Conservation (phyloP, 1,284 basidiomycete species). For the Trichosporon faecale region DNA sequence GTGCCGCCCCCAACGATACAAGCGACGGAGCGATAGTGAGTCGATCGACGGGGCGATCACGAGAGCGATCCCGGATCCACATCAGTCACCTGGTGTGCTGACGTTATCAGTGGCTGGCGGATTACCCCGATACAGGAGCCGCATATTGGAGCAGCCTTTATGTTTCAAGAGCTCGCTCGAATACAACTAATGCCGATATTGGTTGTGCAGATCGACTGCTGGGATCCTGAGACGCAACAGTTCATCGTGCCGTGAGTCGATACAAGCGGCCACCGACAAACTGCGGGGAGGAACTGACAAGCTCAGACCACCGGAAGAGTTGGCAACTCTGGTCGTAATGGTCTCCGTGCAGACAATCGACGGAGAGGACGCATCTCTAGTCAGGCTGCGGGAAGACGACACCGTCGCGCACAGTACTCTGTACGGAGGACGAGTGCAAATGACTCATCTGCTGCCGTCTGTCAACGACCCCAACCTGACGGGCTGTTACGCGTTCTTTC, state of each 20-base stretch:
- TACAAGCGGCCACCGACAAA: background rate
- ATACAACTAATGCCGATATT: slow-evolving; percentile 3
- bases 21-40: background rate
- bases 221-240: background rate
- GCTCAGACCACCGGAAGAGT: background rate
- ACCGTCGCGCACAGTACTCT: background rate
- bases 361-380: slow-evolving; percentile 6
- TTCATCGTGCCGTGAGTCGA: slow-evolving; percentile 4
- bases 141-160: background rate
- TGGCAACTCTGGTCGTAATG: background rate
- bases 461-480: background rate
- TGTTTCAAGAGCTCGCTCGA: slow-evolving; percentile 2
- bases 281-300: background rate
- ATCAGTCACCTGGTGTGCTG: background rate
- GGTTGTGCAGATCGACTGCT: slow-evolving; percentile 3
- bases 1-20: background rate
- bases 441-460: background rate
- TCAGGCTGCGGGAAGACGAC: background rate
- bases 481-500: slow-evolving; percentile 6
- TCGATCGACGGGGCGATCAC: background rate
- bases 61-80: background rate
- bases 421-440: background rate
- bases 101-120: slow-evolving; percentile 9
- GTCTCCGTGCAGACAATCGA: slow-evolving; percentile 1
- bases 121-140: slow-evolving; percentile 8